phyloP scores from a whole-genome alignment of 768 basidiomycete species.

The Asterophora parasitica region DNA sequence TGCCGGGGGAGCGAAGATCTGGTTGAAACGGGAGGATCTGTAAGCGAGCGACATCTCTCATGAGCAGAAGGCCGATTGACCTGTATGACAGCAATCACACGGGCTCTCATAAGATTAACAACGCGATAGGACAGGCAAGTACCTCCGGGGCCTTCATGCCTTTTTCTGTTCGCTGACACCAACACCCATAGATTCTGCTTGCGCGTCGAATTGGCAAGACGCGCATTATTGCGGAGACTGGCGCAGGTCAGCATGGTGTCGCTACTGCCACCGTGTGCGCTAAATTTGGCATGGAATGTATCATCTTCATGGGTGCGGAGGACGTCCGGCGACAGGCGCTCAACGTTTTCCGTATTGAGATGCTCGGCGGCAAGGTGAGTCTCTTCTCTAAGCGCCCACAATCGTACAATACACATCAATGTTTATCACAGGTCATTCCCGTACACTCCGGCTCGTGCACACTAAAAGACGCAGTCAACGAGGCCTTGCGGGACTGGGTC shows the following conservation, averaged over 20 bases:
- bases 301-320: constrained; percentile 98
- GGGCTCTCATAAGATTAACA: constrained; percentile 99
- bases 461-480: constrained; percentile 97
- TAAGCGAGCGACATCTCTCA: constrained; percentile 29
- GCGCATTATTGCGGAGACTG: constrained; percentile 97
- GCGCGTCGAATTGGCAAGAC: constrained; percentile 94
- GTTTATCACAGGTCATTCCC: constrained; percentile 67
- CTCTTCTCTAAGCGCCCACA: not conserved
- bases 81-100: constrained; percentile 78
- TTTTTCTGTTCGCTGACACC: not conserved
- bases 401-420: not conserved
- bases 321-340: constrained; percentile 94
- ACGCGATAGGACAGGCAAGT: constrained; percentile 89
- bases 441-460: constrained; percentile 93
- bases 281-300: constrained; percentile 90
- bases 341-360: constrained; percentile 97
- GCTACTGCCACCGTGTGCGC: constrained; percentile 98
- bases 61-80: constrained; percentile 8
- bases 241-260: constrained; percentile 98
- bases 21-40: constrained; percentile 96
- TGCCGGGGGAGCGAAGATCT: constrained; percentile 91
- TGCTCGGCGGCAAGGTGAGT: constrained; percentile 86
- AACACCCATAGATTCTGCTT: constrained; percentile 69
- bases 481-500: constrained; percentile 98
- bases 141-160: not conserved